Evolutionary conservation across 257 asterid genomes (phyloP), one percentile per base, ranked within the genome.

Genomic region (Lithospermum erythrorhizon): DNA sequence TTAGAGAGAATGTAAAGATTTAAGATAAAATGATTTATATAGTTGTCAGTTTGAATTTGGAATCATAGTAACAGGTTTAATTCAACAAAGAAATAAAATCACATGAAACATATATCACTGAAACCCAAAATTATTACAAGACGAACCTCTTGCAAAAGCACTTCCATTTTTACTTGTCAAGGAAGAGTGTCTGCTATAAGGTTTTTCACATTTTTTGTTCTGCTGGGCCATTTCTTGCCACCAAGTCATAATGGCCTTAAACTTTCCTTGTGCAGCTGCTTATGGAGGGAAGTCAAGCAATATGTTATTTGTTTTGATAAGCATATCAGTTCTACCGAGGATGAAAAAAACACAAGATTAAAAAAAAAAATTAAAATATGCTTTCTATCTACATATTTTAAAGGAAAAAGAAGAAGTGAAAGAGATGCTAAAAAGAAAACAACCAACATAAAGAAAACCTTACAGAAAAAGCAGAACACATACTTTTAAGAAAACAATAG

Each of bases 171-270:
- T 77, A 70, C 69, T 65, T 62, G 65, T 62, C 63, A 72, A 70
- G 61, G 64, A 70, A 73, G 68, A 55, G 58, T 67, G 71, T 57
- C 62, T 60, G 63, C 71, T 25, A 63, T 61, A 37, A 66, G 76
- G 70, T 58, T 65, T 18, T 72, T 62, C 72, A 72, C 81, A 70
- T 75, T 82, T 82, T 71, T 82, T 84, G 75, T 84, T 93, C 70
- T 80, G 84, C 67, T 83, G 94, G 70, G 96, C 97, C 98, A 93
- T 93, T 65, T 86, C 98, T 84, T 86, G 83, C 98, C 97, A 93
- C 98, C 98, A 93, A 62, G 95, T 68, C 95, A 89, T 93, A 61
- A 93, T 79, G 67, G 90, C 81, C 81, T 84, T 84, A 66, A 93
- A 89, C 74, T 76, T 83, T 75, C 81, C 82, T 20, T 81, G 66